Percentiles rank a stretch among this genome's conserved stretches.
phyloP scores from a whole-genome alignment of 768 basidiomycete species.

The Mycena pura region DNA sequence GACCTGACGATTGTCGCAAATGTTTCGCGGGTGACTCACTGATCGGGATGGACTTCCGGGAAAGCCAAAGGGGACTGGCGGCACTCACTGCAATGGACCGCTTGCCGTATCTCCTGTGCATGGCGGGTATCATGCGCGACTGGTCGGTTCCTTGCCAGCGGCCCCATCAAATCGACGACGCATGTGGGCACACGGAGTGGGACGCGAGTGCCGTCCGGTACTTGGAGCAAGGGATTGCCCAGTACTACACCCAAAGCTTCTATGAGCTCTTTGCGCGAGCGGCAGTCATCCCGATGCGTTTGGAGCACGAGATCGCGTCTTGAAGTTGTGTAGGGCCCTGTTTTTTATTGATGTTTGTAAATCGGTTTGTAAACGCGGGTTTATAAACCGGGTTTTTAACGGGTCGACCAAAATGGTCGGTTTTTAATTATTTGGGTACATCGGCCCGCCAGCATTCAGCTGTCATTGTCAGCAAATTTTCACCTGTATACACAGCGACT shows the following conservation, averaged over 20 bases:
- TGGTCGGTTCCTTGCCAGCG: constrained; percentile 8
- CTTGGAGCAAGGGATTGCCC: not conserved
- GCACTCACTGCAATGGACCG: not conserved
- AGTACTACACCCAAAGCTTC: constrained; percentile 7
- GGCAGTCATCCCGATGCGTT: constrained; percentile 7
- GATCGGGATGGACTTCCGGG: constrained; percentile 8
- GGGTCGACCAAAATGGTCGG: no score
- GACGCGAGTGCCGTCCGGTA: not conserved
- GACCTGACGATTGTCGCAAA: constrained; percentile 4
- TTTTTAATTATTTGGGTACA: no score
- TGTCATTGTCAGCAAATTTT: no score
- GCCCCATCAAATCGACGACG: not conserved
- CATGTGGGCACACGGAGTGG: not conserved
- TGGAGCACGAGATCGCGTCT: not conserved
- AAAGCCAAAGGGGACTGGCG: constrained; percentile 10
- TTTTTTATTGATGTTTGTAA: no score
- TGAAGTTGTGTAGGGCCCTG: not conserved
- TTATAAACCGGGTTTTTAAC: no score
- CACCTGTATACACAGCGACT: no score
- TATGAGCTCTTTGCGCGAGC: constrained; percentile 11
- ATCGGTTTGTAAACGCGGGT: no score
- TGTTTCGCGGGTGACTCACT: not conserved
- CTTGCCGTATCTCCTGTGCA: constrained; percentile 3
- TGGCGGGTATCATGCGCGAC: constrained; percentile 6
- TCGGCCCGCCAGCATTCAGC: no score